phyloP scores from a whole-genome alignment of 106 monocot species.

The Dendrobium catenatum region DNA sequence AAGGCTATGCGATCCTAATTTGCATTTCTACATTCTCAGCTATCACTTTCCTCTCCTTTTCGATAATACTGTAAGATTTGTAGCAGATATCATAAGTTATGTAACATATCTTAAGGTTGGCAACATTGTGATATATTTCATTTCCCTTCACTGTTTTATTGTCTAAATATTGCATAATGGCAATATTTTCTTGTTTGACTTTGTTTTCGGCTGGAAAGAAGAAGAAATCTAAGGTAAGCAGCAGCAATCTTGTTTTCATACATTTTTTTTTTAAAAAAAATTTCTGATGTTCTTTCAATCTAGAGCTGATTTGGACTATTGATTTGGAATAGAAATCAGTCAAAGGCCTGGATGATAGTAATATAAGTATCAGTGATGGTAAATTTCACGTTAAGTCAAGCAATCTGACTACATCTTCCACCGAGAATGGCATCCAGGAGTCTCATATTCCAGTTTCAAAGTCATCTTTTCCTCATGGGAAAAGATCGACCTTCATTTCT shows the following conservation, averaged over 20 bases:
- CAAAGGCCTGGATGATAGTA: constrained; percentile 16
- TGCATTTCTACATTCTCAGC: background rate
- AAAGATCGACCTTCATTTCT: background rate
- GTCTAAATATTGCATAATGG: constrained; percentile 24
- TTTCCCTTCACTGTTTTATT: background rate
- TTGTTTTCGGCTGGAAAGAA: constrained; percentile 46
- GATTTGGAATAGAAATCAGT: constrained; percentile 20
- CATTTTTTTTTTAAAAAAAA: background rate
- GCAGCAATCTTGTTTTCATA: background rate
- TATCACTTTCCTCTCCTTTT: background rate
- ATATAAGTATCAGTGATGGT: constrained; percentile 12
- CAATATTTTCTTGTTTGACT: constrained; percentile 56
- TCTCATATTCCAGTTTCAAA: background rate
- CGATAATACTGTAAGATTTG: background rate
- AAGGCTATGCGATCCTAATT: background rate
- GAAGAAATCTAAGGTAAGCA: constrained; percentile 60
- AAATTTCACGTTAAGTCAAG: constrained; percentile 31
- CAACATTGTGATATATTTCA: background rate
- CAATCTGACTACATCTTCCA: constrained; percentile 12
- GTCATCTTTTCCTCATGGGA: background rate
- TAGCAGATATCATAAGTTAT: background rate
- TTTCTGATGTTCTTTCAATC: background rate
- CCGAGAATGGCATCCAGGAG: constrained; percentile 12
- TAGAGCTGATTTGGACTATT: constrained; percentile 11
- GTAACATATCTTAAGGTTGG: background rate